These are phyloP conservation scores for Emericellopsis cladophorae DNA, from an alignment of 2,329 filamentous ascomycete genomes.

Conservation along the genomic window DNA sequence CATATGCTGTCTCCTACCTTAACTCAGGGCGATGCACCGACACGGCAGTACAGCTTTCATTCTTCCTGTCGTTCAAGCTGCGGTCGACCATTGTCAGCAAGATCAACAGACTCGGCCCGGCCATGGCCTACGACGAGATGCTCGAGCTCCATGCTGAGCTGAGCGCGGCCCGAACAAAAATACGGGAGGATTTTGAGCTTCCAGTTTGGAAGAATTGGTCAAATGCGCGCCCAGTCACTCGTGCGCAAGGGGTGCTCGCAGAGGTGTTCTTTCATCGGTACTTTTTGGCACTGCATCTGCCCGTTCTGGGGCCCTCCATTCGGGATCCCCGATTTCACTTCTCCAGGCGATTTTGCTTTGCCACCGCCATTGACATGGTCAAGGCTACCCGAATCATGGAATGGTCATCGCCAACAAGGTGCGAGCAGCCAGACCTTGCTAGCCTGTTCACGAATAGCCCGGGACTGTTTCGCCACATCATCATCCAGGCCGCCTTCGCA, in stretches of 20 bases:
- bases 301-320: not conserved
- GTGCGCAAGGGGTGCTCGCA: not conserved
- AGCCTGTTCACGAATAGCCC: conserved; percentile 1
- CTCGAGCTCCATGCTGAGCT: not conserved
- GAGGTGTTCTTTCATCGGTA: conserved; percentile 1
- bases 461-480: not conserved
- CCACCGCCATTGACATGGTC: not conserved
- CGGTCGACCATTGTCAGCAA: not conserved
- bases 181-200: not conserved
- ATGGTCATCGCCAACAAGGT: too few relatives aligned
- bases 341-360: not conserved
- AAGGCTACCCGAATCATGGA: not conserved
- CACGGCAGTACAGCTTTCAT: not conserved
- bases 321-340: conserved; percentile 1
- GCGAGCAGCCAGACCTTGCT: too few relatives aligned
- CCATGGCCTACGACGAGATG: not conserved
- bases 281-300: conserved; percentile 2
- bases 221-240: not conserved
- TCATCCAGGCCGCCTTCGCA: conserved; percentile 1
- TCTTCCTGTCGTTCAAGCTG: not conserved
- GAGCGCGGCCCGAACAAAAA: not conserved
- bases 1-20: not conserved
- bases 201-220: not conserved
- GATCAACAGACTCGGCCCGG: not conserved
- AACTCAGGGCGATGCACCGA: not conserved